Evolutionary conservation across 1,284 basidiomycete genomes (phyloP).

Genomic region (Retiboletus flavoniger): DNA sequence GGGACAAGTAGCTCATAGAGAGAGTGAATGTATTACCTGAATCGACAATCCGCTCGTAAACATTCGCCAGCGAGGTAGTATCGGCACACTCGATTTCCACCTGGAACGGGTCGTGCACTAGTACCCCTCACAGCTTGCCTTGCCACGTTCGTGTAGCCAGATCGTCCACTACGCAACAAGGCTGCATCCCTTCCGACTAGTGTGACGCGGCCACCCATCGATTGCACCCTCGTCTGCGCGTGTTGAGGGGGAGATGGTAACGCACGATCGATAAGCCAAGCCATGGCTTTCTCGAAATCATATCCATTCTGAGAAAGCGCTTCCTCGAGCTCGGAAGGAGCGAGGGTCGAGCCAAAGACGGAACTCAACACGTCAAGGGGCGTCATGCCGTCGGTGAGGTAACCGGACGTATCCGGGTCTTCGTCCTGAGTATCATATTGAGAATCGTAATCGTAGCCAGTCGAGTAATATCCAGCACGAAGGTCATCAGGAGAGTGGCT

Average conservation of each 20-base stretch:
- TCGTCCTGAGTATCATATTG: constrained; percentile 43
- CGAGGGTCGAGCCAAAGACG: constrained; percentile 86
- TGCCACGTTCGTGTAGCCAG: constrained; percentile 38
- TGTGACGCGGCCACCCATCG: constrained; percentile 61
- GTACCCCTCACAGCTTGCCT: constrained; percentile 46
- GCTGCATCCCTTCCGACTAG: constrained; percentile 56
- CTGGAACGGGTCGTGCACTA: constrained; percentile 56
- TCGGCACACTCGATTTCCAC: constrained; percentile 78
- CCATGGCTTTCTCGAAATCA: constrained; percentile 95
- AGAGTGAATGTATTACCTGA: constrained; percentile 62
- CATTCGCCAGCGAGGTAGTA: constrained; percentile 98
- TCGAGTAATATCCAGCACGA: constrained; percentile 34
- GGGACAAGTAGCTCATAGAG: neutral
- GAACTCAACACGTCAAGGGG: constrained; percentile 94
- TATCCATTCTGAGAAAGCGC: constrained; percentile 85
- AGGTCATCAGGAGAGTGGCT: constrained; percentile 47
- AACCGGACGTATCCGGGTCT: constrained; percentile 51
- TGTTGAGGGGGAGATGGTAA: constrained; percentile 45
- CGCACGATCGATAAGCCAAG: constrained; percentile 80
- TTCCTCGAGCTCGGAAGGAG: constrained; percentile 90
- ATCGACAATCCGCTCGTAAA: constrained; percentile 92
- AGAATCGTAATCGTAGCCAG: constrained; percentile 37
- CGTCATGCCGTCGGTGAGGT: constrained; percentile 86
- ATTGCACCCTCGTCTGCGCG: constrained; percentile 53
- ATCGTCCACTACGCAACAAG: constrained; percentile 44